Conservation (phyloP, 306 rosid genomes). For the Malus sylvestris region DNA sequence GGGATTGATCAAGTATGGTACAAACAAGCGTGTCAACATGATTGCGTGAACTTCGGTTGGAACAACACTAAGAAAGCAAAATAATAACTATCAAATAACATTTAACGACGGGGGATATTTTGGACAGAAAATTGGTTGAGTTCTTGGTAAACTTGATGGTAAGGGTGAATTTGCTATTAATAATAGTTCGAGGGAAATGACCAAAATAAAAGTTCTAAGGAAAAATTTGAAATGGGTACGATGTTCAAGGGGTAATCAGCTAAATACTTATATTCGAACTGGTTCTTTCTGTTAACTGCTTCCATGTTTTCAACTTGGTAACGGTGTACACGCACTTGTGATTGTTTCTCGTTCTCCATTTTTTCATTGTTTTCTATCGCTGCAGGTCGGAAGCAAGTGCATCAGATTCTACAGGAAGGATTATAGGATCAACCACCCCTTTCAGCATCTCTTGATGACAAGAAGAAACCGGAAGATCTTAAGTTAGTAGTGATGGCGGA, state of each 20-base stretch:
- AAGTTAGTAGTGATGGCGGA: constrained; percentile 37
- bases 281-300: not conserved
- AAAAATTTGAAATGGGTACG: too few relatives aligned
- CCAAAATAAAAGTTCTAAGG: too few relatives aligned
- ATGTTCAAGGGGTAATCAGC: too few relatives aligned
- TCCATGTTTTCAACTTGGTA: not conserved
- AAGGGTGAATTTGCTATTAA: too few relatives aligned
- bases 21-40: too few relatives aligned
- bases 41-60: too few relatives aligned
- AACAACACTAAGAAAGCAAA: too few relatives aligned
- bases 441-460: constrained; percentile 23
- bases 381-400: constrained; percentile 48
- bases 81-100: too few relatives aligned
- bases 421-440: constrained; percentile 28
- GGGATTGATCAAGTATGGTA: too few relatives aligned
- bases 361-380: not conserved
- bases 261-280: too few relatives aligned
- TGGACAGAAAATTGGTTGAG: not conserved
- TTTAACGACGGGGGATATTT: too few relatives aligned
- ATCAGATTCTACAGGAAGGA: constrained; percentile 36
- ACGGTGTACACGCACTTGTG: not conserved
- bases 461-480: constrained; percentile 27
- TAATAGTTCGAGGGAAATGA: too few relatives aligned
- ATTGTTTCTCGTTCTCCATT: not conserved
- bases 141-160: not conserved